Percentiles rank a stretch among this genome's conserved stretches.
These are phyloP conservation scores for Lupinus albus DNA, from an alignment of 306 rosid species.

Conservation along the genomic window DNA sequence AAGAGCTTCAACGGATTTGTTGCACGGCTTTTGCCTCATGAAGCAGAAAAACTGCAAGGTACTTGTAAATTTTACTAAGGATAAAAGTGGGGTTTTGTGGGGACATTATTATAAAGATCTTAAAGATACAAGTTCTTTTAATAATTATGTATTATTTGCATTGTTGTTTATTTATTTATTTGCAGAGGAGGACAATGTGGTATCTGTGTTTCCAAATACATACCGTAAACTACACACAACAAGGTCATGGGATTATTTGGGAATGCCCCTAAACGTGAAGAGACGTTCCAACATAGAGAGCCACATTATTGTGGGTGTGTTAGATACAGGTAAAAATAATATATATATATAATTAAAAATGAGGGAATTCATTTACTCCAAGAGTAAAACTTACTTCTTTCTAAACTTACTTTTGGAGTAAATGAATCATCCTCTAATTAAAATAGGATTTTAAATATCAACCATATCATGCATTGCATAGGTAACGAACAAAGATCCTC, in stretches of 20 bases:
- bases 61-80: neutral
- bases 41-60: slow-evolving; percentile 66
- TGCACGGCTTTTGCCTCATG: slow-evolving; percentile 76
- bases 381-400: too few species aligned
- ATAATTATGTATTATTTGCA: neutral
- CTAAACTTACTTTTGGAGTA: too few species aligned
- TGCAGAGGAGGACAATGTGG: slow-evolving; percentile 54
- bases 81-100: too few species aligned
- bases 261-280: slow-evolving; percentile 47
- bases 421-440: too few species aligned
- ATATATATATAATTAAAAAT: too few species aligned
- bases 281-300: slow-evolving; percentile 48
- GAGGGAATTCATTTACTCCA: too few species aligned
- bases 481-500: too few species aligned
- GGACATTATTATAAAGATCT: too few species aligned
- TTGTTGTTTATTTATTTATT: slow-evolving; percentile 3
- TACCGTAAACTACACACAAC: slow-evolving; percentile 62
- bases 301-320: slow-evolving; percentile 64
- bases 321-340: slow-evolving; percentile 63
- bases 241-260: slow-evolving; percentile 81
- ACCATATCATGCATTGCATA: too few species aligned
- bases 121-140: neutral
- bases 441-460: too few species aligned
- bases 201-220: slow-evolving; percentile 73
- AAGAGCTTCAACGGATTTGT: slow-evolving; percentile 87